Evolutionary conservation across 2,329 filamentous ascomycete genomes (phyloP).

Genomic region (Colletotrichum kahawae): DNA sequence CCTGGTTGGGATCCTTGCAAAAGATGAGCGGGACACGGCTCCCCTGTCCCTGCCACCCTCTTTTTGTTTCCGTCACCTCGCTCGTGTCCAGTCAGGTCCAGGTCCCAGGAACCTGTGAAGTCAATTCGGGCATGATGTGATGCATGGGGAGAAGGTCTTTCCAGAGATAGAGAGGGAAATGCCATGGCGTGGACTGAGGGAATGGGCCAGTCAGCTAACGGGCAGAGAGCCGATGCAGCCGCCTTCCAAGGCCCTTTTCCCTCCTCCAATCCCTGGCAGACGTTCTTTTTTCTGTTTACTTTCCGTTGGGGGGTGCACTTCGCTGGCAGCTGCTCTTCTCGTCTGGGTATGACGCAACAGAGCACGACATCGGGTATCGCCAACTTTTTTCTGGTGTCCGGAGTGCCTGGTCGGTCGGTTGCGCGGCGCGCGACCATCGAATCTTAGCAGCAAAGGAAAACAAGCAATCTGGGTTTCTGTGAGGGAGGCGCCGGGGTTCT

Average conservation of each 20-base stretch:
- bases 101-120: background rate
- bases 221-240: constrained; percentile 10
- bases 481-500: background rate
- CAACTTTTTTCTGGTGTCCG: background rate
- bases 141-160: background rate
- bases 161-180: background rate
- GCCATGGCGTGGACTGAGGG: background rate
- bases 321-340: background rate
- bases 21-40: background rate
- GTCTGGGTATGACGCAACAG: constrained; percentile 18
- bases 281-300: background rate
- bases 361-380: constrained; percentile 20
- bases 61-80: background rate
- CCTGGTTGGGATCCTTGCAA: background rate
- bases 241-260: background rate
- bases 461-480: background rate
- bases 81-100: background rate
- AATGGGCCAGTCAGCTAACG: constrained; percentile 6
- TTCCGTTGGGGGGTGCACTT: background rate
- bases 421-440: background rate
- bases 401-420: background rate
- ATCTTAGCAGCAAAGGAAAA: background rate
- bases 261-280: background rate
- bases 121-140: background rate
- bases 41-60: constrained; percentile 11